These are phyloP conservation scores for Colletotrichum falcatum DNA, from an alignment of 2,329 filamentous ascomycete species.

Conservation along the genomic window DNA sequence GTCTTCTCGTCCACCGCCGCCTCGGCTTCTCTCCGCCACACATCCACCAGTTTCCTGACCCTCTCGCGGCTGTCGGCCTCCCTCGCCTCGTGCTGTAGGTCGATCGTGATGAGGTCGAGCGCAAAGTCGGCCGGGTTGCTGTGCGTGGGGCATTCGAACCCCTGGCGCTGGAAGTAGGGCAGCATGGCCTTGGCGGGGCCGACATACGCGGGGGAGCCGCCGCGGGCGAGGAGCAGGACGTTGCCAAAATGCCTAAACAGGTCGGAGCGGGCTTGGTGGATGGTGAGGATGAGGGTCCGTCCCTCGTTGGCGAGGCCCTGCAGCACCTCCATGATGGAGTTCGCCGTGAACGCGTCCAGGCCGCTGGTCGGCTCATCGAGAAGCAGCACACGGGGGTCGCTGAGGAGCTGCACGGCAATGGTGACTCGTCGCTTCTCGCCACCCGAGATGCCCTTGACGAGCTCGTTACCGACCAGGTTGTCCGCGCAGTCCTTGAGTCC, in stretches of 20 bases:
- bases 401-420: conserved; percentile 82
- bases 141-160: conserved; percentile 73
- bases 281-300: conserved; percentile 79
- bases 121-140: conserved; percentile 85
- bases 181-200: conserved; percentile 74
- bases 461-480: conserved; percentile 77
- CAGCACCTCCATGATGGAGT: conserved; percentile 81
- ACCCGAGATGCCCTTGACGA: conserved; percentile 82
- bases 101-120: conserved; percentile 80
- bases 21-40: conserved; percentile 59
- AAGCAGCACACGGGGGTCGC: conserved; percentile 77
- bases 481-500: conserved; percentile 83
- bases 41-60: conserved; percentile 70
- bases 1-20: not conserved
- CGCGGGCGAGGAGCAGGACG: conserved; percentile 76
- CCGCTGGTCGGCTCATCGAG: conserved; percentile 84
- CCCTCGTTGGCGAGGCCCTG: conserved; percentile 78
- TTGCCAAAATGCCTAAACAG: conserved; percentile 79
- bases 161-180: conserved; percentile 69
- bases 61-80: conserved; percentile 73
- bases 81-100: conserved; percentile 73
- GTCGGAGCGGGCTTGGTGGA: conserved; percentile 81
- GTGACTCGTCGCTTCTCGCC: conserved; percentile 83
- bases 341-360: conserved; percentile 81
- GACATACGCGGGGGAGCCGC: conserved; percentile 76